phyloP scores from a whole-genome alignment of 2,329 filamentous ascomycete genomes.

The Lachnellula hyalina region DNA sequence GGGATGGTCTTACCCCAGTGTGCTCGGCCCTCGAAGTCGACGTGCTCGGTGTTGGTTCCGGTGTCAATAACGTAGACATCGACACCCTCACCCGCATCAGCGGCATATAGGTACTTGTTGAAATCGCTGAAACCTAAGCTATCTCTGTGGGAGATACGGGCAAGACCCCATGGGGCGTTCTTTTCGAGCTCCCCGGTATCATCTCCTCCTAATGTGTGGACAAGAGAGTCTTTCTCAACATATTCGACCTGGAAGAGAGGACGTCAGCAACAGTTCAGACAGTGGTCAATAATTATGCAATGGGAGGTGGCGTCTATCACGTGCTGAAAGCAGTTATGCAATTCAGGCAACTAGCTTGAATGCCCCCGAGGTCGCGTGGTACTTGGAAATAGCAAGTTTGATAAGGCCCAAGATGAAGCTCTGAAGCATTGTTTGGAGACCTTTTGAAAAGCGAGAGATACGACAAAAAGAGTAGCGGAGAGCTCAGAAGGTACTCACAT shows the following conservation, averaged over 20 bases:
- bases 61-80: slow-evolving; percentile 99
- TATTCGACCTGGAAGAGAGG: slow-evolving; percentile 70
- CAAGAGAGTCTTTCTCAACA: slow-evolving; percentile 90
- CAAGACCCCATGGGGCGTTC: slow-evolving; percentile 96
- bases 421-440: not conserved
- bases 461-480: not conserved
- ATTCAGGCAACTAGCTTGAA: not conserved
- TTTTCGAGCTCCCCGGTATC: slow-evolving; percentile 67
- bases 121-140: slow-evolving; percentile 83
- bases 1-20: slow-evolving; percentile 98
- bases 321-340: slow-evolving; percentile 13
- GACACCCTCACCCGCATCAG: slow-evolving; percentile 90
- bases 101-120: slow-evolving; percentile 96
- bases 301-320: slow-evolving; percentile 16
- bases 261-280: slow-evolving; percentile 15
- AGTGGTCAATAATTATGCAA: not conserved
- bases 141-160: slow-evolving; percentile 93
- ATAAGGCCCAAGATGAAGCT: not conserved
- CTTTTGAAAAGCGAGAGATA: not conserved
- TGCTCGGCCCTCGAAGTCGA: slow-evolving; percentile 95
- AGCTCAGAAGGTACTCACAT: slow-evolving; percentile 63
- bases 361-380: not conserved
- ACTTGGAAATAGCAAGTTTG: not conserved
- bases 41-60: slow-evolving; percentile 87
- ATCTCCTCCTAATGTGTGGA: slow-evolving; percentile 65